Base-by-base conservation (phyloP, 2,329 filamentous ascomycete species). In the Mariannaea elegans region DNA sequence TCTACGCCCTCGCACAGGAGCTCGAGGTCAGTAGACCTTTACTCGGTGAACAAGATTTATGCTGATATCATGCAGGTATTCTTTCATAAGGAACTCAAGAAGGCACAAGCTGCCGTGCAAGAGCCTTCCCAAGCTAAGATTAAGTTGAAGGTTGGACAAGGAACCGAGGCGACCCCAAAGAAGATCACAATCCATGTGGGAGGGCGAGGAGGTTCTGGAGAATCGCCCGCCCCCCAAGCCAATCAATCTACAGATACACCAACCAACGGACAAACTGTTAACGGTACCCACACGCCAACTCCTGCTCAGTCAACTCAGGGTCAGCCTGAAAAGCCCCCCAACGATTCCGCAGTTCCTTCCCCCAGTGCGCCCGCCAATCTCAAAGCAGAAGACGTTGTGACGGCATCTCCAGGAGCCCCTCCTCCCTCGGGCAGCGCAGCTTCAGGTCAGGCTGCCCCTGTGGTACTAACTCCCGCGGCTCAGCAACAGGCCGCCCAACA, bases 61-160 rank as follows among this genome's bases (percentile, higher is more conserved):
- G 13, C 64, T 74, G 45, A 72, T 60, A 2, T n/a, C 7, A 0
- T 2, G 2, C n/a, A 94, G 90, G 81, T 86, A 73, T 83, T 87
- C 69, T 94, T 96, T 72, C 81, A 86, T 50, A 81, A 84, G 38
- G 82, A 91, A 54, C 76, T 97, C 32, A 86, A 85, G 63, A 84
- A 91, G 69, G 93, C 92, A 9, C 93, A 90, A 73, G 84, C 84
- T 45, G 84, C 84, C 56, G 91, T 94, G 16, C 82, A 85, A 47
- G 91, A 95, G 74, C 90, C 92, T 13, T 80, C 85, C 1, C 87
- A 89, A 69, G 87, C 90, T 32, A 93, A 92, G 72, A 90, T 96
- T 69, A 96, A 93, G 76, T 82, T 97, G 56, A 94, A 91, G 74
- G 84, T 93, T 71, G 81, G 84, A 5, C 77, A 80, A 41, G 75